These are phyloP conservation scores for Mucuna pruriens DNA, from an alignment of 306 rosid species.

Conservation along the genomic window DNA sequence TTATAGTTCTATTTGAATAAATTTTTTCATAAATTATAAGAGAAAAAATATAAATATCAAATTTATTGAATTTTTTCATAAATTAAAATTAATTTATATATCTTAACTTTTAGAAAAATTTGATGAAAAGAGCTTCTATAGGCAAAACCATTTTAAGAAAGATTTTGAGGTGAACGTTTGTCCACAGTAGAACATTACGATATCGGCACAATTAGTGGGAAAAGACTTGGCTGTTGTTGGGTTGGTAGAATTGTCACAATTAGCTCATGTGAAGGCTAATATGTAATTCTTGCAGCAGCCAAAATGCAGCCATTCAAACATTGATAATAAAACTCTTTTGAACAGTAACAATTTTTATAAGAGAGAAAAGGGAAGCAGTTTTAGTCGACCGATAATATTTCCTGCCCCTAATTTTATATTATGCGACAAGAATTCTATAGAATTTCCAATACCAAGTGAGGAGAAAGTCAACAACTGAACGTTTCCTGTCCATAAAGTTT, in stretches of 20 bases:
- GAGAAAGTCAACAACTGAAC: slow-evolving; percentile 19
- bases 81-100: too few relatives aligned
- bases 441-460: background rate
- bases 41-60: too few relatives aligned
- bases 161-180: background rate
- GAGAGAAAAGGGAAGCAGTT: background rate
- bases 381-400: background rate
- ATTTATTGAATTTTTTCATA: too few relatives aligned
- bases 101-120: too few relatives aligned
- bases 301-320: background rate
- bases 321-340: background rate
- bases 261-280: slow-evolving; percentile 13
- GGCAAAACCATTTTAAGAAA: background rate
- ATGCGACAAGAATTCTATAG: background rate
- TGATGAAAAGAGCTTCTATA: too few relatives aligned
- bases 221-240: background rate
- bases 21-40: too few relatives aligned
- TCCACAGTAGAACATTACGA: background rate
- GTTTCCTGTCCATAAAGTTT: slow-evolving; percentile 29
- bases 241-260: slow-evolving; percentile 12
- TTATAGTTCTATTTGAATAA: too few relatives aligned
- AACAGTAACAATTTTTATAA: background rate
- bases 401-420: background rate
- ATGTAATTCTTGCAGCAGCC: slow-evolving; percentile 21
- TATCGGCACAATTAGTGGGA: background rate